phyloP scores from a whole-genome alignment of 441 rosid species.

The Aquilaria agallochum region DNA sequence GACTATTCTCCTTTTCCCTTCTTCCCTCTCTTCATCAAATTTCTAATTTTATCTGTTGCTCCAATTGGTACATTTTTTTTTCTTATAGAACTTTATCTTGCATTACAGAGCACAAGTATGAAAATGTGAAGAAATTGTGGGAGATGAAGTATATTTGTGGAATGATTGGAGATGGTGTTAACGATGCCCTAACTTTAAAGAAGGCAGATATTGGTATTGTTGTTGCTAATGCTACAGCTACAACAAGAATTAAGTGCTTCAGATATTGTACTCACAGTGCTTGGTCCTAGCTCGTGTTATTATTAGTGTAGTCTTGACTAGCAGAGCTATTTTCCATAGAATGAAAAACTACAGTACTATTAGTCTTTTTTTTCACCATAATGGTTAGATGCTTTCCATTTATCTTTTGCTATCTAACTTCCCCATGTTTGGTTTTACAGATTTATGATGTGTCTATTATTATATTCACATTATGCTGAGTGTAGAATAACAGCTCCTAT shows the following conservation, averaged over 20 bases:
- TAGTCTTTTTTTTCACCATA: neutral
- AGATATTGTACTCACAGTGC: neutral
- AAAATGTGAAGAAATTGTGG: conserved; percentile 3
- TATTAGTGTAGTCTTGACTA: conserved; percentile 19
- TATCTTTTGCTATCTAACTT: conserved; percentile 1
- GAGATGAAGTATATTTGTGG: conserved; percentile 1
- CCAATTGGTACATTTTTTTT: no score
- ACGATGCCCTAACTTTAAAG: conserved; percentile 3
- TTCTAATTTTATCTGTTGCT: no score
- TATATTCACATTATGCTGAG: conserved; percentile 12
- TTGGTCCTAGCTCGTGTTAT: conserved; percentile 8
- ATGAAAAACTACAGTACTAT: conserved; percentile 23
- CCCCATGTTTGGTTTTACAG: conserved; percentile 4
- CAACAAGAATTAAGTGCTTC: neutral
- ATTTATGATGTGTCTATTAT: conserved; percentile 25
- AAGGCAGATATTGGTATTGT: conserved; percentile 2
- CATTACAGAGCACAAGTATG: conserved; percentile 25
- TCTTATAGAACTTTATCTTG: neutral
- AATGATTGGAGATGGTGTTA: conserved; percentile 5
- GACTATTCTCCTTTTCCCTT: no score
- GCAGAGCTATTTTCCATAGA: conserved; percentile 23
- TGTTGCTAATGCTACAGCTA: neutral
- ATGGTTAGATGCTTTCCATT: neutral
- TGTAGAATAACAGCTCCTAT: no score
- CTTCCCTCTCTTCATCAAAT: no score